phyloP scores from a whole-genome alignment of 805 yeast species.

The Candida namnaoensis region DNA sequence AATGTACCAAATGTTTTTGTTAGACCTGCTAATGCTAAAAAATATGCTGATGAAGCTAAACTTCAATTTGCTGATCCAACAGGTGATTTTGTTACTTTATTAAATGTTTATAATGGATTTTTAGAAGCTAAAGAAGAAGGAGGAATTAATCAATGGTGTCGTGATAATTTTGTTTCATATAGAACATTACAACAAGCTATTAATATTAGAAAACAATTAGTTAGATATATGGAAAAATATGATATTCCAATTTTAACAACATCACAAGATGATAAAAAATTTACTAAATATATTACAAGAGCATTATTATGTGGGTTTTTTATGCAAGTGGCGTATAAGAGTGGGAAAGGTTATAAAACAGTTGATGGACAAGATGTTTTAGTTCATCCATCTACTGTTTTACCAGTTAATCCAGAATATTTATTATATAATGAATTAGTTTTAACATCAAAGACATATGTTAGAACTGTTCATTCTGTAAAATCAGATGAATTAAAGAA shows the following conservation, averaged over 20 bases:
- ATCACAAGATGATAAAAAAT: conserved; percentile 54
- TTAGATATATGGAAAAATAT: conserved; percentile 72
- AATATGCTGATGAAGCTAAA: conserved; percentile 88
- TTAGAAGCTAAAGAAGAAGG: conserved; percentile 64
- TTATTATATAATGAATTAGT: conserved; percentile 94
- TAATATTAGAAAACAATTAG: conserved; percentile 77
- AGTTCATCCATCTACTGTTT: conserved; percentile 87
- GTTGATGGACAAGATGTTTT: conserved; percentile 94
- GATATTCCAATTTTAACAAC: conserved; percentile 69
- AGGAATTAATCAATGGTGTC: conserved; percentile 80
- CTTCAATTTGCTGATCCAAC: conserved; percentile 83
- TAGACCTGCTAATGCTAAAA: conserved; percentile 81
- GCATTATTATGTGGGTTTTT: conserved; percentile 91
- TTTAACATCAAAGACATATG: conserved; percentile 85
- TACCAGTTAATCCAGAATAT: conserved; percentile 89
- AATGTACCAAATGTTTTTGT: conserved; percentile 94
- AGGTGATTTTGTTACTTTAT: conserved; percentile 88
- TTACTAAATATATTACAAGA: conserved; percentile 72
- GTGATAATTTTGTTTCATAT: conserved; percentile 78
- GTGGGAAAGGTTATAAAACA: conserved; percentile 83
- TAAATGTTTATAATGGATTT: conserved; percentile 84
- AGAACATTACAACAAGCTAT: conserved; percentile 83
- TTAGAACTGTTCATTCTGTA: conserved; percentile 85
- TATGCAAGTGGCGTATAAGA: conserved; percentile 96
- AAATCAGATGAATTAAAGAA: conserved; percentile 65